phyloP scores from a whole-genome alignment of 768 basidiomycete genomes.

The Tricholoma sp. region DNA sequence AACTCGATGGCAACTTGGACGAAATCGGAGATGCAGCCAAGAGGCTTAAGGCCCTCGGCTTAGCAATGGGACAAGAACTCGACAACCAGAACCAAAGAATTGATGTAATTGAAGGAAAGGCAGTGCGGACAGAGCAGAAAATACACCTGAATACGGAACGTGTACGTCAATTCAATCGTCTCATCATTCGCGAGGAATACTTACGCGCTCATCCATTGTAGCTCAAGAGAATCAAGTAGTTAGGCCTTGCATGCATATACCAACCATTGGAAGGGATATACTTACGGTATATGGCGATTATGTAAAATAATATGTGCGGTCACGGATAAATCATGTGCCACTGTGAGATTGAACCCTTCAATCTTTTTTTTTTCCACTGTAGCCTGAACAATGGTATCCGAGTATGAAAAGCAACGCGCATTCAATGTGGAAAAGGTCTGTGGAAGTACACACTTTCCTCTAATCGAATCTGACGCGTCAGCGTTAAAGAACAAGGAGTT shows the following conservation, averaged over 20 bases:
- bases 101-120: slow-evolving; percentile 72
- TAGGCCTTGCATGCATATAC: background rate
- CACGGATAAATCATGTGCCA: slow-evolving; percentile 17
- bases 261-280: too few species aligned
- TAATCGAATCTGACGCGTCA: background rate
- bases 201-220: slow-evolving; percentile 19
- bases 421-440: slow-evolving; percentile 30
- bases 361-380: background rate
- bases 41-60: slow-evolving; percentile 71
- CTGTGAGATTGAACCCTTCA: background rate
- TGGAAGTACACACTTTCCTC: background rate
- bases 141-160: slow-evolving; percentile 80
- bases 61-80: slow-evolving; percentile 84
- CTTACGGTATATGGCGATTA: too few species aligned
- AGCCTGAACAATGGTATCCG: slow-evolving; percentile 18
- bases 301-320: slow-evolving; percentile 6
- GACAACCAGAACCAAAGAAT: slow-evolving; percentile 82
- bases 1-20: slow-evolving; percentile 86
- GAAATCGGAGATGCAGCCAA: slow-evolving; percentile 78
- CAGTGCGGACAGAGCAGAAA: slow-evolving; percentile 65
- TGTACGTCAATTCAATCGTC: slow-evolving; percentile 36
- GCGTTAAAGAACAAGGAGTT: slow-evolving; percentile 36
- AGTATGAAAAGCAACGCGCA: slow-evolving; percentile 30
- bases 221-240: slow-evolving; percentile 62
- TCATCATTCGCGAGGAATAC: background rate